Evolutionary conservation across 768 basidiomycete species (phyloP).

Genomic region (Coprinellus aureogranulatus): DNA sequence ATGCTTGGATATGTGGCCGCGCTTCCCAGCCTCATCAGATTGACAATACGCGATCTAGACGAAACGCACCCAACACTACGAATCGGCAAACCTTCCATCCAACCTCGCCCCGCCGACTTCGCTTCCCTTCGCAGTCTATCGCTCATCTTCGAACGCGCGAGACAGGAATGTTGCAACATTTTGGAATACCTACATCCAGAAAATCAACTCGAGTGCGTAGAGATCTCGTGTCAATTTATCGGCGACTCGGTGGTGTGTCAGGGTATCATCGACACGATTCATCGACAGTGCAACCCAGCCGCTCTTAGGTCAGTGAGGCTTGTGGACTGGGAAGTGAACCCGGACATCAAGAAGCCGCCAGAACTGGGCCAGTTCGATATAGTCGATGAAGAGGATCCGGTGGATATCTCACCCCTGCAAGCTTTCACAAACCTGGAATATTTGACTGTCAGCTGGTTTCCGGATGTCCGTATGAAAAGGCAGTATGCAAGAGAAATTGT

Average conservation of each 20-base stretch:
- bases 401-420: neutral
- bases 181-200: neutral
- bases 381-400: neutral
- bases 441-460: neutral
- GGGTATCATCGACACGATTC: neutral
- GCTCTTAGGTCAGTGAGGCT: no score
- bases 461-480: neutral
- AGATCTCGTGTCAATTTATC: neutral
- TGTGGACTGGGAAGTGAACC: no score
- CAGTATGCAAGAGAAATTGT: neutral
- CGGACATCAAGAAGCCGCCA: no score
- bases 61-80: no score
- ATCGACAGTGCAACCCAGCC: neutral
- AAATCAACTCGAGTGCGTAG: neutral
- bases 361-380: no score
- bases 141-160: neutral
- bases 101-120: no score
- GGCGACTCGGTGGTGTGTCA: neutral
- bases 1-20: no score
- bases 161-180: neutral
- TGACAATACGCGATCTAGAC: no score
- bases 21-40: no score
- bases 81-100: no score
- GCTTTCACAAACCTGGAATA: neutral
- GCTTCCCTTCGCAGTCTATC: neutral